Base-by-base conservation (phyloP, 768 basidiomycete species). In the Mycena chlorophos region DNA sequence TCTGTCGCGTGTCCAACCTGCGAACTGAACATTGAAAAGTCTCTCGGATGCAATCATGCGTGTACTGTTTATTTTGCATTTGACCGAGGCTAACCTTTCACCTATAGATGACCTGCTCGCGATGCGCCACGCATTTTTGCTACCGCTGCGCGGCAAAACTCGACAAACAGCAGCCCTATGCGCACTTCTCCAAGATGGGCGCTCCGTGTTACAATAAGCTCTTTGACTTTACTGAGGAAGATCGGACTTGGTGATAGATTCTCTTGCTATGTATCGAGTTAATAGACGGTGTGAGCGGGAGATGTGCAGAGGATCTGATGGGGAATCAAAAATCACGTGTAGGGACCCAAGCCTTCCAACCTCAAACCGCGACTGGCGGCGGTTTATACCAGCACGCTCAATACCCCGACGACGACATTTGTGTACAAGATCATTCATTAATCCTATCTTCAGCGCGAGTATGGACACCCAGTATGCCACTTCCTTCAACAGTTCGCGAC, bases 31-130 rank as follows among this genome's bases (percentile, higher is more conserved):
- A 87, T 94, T 12, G 88, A 91, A 71, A 91, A 91, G 71, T 81
- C 77, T 17, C 62, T 78, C 56, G 93, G 93, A 2, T 95, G 94
- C 72, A 95, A 95, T 69, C 94, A 96, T 72, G 92, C 93, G 73
- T 58, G 86, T 74, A 42, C 56, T 38, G 40, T 6, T 20, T 4
- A 43, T 26, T 22, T 51, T 40, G 43, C 48, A 37, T 38, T 51
- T 49, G n/a, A 55, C 13, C 13, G 8, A 8, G 8, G 14, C 20
- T 39, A 6, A 22, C 20, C 17, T 46, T 56, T 51, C 27, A 12
- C 10, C 8, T 39, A 31, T 56, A 90, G 89, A 91, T 91, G 89
- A 88, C 82, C 5, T 92, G 88, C 63, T 71, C 75, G n/a, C 86
- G 83, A 61, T 94, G 91, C 69, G 65, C 70, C 27, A 76, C 82